Evolutionary conservation across 352 stramenopile genomes (phyloP).

Genomic region (Ophiocytium majus): DNA sequence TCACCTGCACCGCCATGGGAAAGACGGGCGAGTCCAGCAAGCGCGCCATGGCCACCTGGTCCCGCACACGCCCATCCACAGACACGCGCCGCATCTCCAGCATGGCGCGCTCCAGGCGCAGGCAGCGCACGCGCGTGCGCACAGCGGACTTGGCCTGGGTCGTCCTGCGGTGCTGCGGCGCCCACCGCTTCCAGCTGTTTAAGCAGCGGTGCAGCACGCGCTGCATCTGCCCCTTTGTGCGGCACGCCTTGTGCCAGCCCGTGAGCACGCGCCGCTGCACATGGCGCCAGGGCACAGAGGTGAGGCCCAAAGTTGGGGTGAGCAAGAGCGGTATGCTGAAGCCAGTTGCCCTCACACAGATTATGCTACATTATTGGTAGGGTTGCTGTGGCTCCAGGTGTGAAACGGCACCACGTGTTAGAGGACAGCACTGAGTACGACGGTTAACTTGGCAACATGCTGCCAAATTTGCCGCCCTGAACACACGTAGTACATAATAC

Average conservation of each 20-base stretch:
- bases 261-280: conserved; percentile 10
- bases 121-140: background rate
- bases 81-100: background rate
- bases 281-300: no score
- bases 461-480: no score
- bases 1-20: background rate
- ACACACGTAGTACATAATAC: no score
- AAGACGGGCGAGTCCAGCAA: background rate
- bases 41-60: background rate
- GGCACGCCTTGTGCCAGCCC: conserved; percentile 28
- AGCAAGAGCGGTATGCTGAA: background rate
- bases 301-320: background rate
- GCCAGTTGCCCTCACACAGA: background rate
- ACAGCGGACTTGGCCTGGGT: background rate
- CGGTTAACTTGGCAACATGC: no score
- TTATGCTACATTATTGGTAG: background rate
- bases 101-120: background rate
- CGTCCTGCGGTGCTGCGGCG: conserved; percentile 18
- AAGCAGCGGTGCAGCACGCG: conserved; percentile 29
- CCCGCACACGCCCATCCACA: background rate
- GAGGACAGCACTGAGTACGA: no score
- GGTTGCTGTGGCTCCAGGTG: background rate
- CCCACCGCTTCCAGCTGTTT: conserved; percentile 29
- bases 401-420: no score
- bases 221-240: conserved; percentile 25